These are phyloP conservation scores for Aspergillus unguis DNA, from an alignment of 2,329 filamentous ascomycete species.

Conservation along the genomic window DNA sequence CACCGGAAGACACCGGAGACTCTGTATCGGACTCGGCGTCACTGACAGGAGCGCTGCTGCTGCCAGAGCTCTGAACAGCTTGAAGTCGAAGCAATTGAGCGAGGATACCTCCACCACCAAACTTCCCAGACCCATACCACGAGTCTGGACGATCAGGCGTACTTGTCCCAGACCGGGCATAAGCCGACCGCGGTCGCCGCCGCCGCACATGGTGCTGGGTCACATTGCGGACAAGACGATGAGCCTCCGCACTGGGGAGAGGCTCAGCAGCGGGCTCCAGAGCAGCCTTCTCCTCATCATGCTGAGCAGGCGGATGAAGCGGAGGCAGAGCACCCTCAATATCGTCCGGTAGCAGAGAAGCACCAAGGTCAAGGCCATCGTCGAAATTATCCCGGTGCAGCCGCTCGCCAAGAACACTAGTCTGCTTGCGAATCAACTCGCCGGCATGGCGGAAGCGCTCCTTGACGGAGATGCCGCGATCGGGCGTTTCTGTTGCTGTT, in stretches of 20 bases:
- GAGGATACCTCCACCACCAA: conserved; percentile 57
- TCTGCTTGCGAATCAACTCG: conserved; percentile 30
- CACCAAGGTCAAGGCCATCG: conserved; percentile 30
- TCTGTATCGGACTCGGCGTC: conserved; percentile 31
- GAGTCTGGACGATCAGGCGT: conserved; percentile 31
- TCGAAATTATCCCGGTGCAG: conserved; percentile 29
- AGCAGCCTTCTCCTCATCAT: conserved; percentile 18
- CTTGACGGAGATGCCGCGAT: conserved; percentile 19
- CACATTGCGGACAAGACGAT: conserved; percentile 38
- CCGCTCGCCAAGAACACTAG: conserved; percentile 25
- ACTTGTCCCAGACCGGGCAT: conserved; percentile 31
- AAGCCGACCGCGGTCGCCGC: conserved; percentile 30
- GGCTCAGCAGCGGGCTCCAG: conserved; percentile 20
- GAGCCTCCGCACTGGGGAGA: conserved; percentile 33
- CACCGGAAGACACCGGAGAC: conserved; percentile 28
- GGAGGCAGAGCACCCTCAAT: conserved; percentile 24
- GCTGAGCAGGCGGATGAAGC: conserved; percentile 12
- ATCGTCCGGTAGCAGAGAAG: conserved; percentile 30
- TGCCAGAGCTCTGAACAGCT: conserved; percentile 45
- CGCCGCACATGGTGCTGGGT: conserved; percentile 27
- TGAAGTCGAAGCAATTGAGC: conserved; percentile 70
- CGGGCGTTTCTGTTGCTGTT: conserved; percentile 6
- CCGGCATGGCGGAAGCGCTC: conserved; percentile 29
- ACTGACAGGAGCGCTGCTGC: conserved; percentile 22
- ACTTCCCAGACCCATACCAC: conserved; percentile 23